Base-by-base conservation (phyloP, 495 filamentous ascomycete species). In the Letharia lupina region DNA sequence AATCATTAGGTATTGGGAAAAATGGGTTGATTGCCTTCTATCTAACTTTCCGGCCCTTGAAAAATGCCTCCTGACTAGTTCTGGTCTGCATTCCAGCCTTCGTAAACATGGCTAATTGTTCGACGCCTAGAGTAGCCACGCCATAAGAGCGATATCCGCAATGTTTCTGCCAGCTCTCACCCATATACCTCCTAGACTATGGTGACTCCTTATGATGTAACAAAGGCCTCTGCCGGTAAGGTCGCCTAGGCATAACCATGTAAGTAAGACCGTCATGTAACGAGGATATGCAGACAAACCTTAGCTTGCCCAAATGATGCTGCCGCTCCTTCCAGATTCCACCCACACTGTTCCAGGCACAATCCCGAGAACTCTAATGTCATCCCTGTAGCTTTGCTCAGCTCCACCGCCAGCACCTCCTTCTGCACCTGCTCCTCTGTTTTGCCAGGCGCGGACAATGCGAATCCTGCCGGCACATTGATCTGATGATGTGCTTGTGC, bases 271-370 rank as follows among this genome's bases (percentile, higher is more conserved):
- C 7, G 4, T 35, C 28, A 35, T 56, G 23, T 35, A 7, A 33
- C 11, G 15, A 56, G 16, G 35, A n/a, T 33, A 52, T 15, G 44
- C 15, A 20, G 52, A 62, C 54, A 45, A 68, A 72, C 70, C 61
- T 68, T 72, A 12, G 66, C 70, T 44, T 60, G 61, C 66, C 87
- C 84, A 72, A 92, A 93, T 47, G 84, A 82, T 63, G 78, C 77
- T 68, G 88, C 76, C 0, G 89, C 91, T 62, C 76, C 75, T n/a
- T 87, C 83, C 47, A 88, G 81, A 72, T 91, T 83, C 89, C 91
- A 94, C 57, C 82, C 82, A 67, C 84, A 87, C 66, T 88, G 83
- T 1, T 81, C 79, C 8, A 94, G 78, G 68, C 90, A 92, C 74
- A 89, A 77, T 68, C 86, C 80, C 4, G 91, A 86, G 70, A 85